Percentiles rank a stretch among this genome's conserved stretches.
phyloP scores from a whole-genome alignment of 768 basidiomycete species.

The Mrakia blollopis region DNA sequence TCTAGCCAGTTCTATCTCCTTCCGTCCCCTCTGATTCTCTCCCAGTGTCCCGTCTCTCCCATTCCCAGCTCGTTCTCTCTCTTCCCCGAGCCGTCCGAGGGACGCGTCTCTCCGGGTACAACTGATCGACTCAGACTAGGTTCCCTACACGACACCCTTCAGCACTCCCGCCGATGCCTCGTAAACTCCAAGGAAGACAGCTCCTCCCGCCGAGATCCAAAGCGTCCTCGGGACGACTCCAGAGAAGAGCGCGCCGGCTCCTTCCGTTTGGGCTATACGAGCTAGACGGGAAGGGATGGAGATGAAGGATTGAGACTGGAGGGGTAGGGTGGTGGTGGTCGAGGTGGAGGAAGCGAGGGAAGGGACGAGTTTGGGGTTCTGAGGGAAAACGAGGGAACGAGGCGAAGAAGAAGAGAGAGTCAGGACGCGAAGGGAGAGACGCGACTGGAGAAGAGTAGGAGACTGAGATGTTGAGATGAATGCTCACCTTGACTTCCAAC shows the following conservation, averaged over 20 bases:
- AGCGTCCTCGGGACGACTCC: conserved; percentile 86
- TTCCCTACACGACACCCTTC: conserved; percentile 20
- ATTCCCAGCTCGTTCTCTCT: background rate
- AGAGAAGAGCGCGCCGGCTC: conserved; percentile 67
- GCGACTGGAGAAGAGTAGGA: background rate
- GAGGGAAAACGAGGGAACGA: background rate
- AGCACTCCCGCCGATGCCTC: conserved; percentile 55
- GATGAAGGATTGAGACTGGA: conserved; percentile 48
- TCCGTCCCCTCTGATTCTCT: background rate
- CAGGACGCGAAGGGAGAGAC: background rate
- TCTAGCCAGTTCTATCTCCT: background rate
- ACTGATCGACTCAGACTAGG: too few species aligned
- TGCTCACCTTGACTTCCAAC: conserved; percentile 74
- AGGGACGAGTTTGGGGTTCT: conserved; percentile 14
- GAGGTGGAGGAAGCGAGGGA: background rate
- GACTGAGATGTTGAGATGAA: too few species aligned
- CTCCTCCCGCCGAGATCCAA: conserved; percentile 95
- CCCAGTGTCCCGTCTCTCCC: background rate
- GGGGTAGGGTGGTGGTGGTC: background rate
- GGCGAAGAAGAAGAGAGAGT: background rate
- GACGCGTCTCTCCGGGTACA: too few species aligned
- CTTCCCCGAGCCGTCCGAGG: too few species aligned
- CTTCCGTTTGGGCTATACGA: conserved; percentile 68
- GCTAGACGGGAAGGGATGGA: conserved; percentile 57
- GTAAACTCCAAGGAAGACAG: conserved; percentile 95